phyloP scores from a whole-genome alignment of 768 basidiomycete species.

The Phallus indusiatus region DNA sequence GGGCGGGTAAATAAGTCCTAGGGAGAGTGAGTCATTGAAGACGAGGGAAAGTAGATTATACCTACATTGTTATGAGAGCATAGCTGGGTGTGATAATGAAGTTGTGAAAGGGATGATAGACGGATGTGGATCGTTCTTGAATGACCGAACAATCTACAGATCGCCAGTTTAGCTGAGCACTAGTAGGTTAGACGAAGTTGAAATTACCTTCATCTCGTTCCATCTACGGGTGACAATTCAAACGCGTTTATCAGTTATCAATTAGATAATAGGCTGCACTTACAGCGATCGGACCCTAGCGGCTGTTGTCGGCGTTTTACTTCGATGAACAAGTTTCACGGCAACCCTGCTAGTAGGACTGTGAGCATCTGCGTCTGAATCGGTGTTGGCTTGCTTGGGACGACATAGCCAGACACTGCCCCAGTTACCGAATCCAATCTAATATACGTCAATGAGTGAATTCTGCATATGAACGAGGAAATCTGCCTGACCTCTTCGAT shows the following conservation, averaged over 20 bases:
- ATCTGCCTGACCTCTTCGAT: slow-evolving; percentile 53
- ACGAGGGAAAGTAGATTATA: slow-evolving; percentile 5
- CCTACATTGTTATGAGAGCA: slow-evolving; percentile 89
- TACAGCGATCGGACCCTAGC: slow-evolving; percentile 85
- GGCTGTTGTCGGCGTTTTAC: slow-evolving; percentile 70
- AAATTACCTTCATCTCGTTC: slow-evolving; percentile 81
- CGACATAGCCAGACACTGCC: slow-evolving; percentile 80
- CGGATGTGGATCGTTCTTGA: slow-evolving; percentile 81
- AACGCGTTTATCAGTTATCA: neutral
- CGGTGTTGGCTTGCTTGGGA: slow-evolving; percentile 39
- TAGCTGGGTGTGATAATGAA: slow-evolving; percentile 90
- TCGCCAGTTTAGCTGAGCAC: neutral
- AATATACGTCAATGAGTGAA: slow-evolving; percentile 11
- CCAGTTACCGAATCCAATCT: slow-evolving; percentile 93
- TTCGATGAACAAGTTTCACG: slow-evolving; percentile 87
- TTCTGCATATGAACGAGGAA: neutral
- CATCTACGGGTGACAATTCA: slow-evolving; percentile 41
- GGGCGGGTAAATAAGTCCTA: slow-evolving; percentile 81
- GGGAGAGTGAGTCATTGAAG: neutral
- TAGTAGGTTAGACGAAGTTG: neutral
- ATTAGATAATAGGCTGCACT: slow-evolving; percentile 18
- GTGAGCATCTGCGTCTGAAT: slow-evolving; percentile 29
- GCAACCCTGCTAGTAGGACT: slow-evolving; percentile 58
- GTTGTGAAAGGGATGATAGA: slow-evolving; percentile 89
- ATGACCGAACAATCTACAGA: slow-evolving; percentile 56